Percentiles rank a stretch among this genome's conserved stretches.
These are phyloP conservation scores for Pythium diclinum DNA, from an alignment of 352 stramenopile genomes.

Conservation along the genomic window DNA sequence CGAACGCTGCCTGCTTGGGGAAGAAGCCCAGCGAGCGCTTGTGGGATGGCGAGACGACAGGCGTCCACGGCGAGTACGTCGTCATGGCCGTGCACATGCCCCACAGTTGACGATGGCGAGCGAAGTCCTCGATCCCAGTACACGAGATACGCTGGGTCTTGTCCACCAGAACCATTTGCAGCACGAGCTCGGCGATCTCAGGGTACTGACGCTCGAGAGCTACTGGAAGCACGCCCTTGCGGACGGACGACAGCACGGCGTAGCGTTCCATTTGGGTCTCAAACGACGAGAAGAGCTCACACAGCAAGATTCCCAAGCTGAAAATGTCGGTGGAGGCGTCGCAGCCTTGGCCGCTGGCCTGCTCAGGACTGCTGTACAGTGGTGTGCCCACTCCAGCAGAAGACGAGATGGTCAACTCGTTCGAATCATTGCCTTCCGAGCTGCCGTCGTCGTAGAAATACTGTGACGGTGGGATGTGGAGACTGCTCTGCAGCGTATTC, in stretches of 20 bases:
- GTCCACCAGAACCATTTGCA: conserved; percentile 51
- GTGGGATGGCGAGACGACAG: neutral
- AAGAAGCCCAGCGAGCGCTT: neutral
- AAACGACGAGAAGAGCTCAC: conserved; percentile 73
- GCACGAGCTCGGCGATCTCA: conserved; percentile 43
- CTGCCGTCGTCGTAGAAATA: conserved; percentile 47
- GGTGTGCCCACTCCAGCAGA: conserved; percentile 74
- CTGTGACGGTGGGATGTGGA: conserved; percentile 52
- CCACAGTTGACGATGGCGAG: conserved; percentile 10
- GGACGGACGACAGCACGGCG: conserved; percentile 45
- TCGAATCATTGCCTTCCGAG: conserved; percentile 24
- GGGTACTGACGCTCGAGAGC: conserved; percentile 36
- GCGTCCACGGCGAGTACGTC: neutral
- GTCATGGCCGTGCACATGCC: conserved; percentile 9
- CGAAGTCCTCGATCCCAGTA: conserved; percentile 40
- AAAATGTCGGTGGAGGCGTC: conserved; percentile 64
- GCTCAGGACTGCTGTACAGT: conserved; percentile 75
- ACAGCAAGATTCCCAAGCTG: conserved; percentile 70
- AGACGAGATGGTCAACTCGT: conserved; percentile 34
- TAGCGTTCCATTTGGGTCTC: conserved; percentile 80
- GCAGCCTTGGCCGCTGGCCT: conserved; percentile 42
- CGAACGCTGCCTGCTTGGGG: neutral
- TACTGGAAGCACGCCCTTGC: conserved; percentile 38
- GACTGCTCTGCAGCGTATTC: conserved; percentile 54
- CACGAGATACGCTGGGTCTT: conserved; percentile 40